Conservation (phyloP, 768 basidiomycete genomes). For the Phanerochaete carnosa region DNA sequence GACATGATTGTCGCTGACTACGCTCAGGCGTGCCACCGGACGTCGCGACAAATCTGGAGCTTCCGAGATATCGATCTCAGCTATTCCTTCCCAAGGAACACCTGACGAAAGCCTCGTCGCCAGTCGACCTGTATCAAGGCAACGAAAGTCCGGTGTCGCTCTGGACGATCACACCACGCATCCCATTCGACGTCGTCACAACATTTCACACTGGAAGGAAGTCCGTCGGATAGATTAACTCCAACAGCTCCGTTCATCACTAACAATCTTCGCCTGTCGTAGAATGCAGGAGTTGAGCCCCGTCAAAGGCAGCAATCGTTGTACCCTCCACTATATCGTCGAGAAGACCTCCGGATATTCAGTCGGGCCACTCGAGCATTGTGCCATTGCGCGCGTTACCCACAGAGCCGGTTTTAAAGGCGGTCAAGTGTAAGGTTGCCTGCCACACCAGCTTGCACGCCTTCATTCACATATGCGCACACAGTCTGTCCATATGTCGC, state of each 20-base stretch:
- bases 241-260: no score
- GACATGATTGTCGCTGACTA: not conserved
- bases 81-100: not conserved
- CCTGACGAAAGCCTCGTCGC: not conserved
- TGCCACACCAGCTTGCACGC: no score
- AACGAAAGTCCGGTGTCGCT: not conserved
- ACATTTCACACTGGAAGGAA: not conserved
- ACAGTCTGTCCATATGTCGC: no score
- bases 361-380: constrained; percentile 9
- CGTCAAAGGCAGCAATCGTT: not conserved
- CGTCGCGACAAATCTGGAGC: not conserved
- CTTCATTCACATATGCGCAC: no score
- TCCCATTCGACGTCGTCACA: not conserved
- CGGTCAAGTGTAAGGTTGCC: no score
- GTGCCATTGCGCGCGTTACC: constrained; percentile 41
- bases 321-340: not conserved
- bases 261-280: not conserved
- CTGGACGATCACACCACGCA: not conserved
- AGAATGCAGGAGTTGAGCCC: not conserved
- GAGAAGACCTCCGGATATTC: not conserved
- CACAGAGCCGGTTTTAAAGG: no score
- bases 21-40: not conserved
- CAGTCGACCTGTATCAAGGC: not conserved
- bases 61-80: not conserved
- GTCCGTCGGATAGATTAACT: not conserved